These are phyloP conservation scores for Fusarium protoensiforme DNA, from an alignment of 2,329 filamentous ascomycete genomes.

Conservation along the genomic window DNA sequence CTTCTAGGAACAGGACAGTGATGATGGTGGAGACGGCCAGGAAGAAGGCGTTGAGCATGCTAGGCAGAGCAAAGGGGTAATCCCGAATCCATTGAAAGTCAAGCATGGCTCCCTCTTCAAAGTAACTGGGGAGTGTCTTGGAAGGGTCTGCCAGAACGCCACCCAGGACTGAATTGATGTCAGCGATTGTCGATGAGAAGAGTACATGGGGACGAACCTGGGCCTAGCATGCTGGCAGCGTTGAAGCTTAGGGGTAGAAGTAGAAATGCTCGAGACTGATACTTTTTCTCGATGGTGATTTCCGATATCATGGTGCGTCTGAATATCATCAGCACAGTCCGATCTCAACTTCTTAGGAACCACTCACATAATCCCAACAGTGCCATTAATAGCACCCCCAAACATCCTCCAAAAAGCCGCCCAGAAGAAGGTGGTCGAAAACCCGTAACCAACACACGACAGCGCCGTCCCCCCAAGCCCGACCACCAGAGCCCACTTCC, in stretches of 20 bases:
- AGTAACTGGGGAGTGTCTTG: constrained; percentile 69
- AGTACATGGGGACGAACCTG: constrained; percentile 47
- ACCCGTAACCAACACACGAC: constrained; percentile 78
- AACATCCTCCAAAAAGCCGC: constrained; percentile 74
- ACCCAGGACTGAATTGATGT: constrained; percentile 60
- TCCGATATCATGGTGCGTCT: constrained; percentile 62
- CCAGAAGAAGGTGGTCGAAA: constrained; percentile 71
- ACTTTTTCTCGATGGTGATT: constrained; percentile 60
- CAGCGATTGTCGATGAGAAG: neutral
- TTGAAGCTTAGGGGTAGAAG: constrained; percentile 62
- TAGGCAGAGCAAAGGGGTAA: constrained; percentile 78
- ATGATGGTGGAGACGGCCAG: constrained; percentile 64
- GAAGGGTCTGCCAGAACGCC: constrained; percentile 76
- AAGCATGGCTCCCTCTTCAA: constrained; percentile 68
- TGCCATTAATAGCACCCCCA: constrained; percentile 67
- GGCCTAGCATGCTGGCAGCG: constrained; percentile 57
- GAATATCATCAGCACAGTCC: constrained; percentile 39
- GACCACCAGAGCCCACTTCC: constrained; percentile 77
- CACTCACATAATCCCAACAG: constrained; percentile 60
- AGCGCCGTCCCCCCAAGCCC: constrained; percentile 75
- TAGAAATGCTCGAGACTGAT: constrained; percentile 60
- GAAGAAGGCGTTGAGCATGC: constrained; percentile 72
- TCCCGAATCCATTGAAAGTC: constrained; percentile 72
- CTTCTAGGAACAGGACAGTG: constrained; percentile 74
- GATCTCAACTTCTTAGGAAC: neutral